phyloP scores from a whole-genome alignment of 2,329 filamentous ascomycete genomes.

The Geosmithia putterillii region DNA sequence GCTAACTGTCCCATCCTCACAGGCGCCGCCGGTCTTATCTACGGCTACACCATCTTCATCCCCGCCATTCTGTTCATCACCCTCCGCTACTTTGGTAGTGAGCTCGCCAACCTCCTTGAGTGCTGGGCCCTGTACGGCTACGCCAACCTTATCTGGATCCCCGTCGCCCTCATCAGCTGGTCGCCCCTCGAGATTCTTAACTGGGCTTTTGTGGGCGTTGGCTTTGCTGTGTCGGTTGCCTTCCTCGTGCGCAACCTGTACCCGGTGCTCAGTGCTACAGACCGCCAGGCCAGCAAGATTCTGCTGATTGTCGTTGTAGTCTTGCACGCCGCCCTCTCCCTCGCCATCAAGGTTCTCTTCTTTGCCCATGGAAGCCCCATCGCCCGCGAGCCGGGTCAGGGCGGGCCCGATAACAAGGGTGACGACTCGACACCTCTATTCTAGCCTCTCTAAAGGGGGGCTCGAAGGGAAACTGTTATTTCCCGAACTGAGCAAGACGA shows the following conservation, averaged over 20 bases:
- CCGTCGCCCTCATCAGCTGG: conserved; percentile 85
- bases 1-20: conserved; percentile 2
- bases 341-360: conserved; percentile 94
- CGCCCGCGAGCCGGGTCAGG: conserved; percentile 18
- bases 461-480: too few species aligned
- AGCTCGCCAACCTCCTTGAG: conserved; percentile 85
- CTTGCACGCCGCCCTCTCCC: conserved; percentile 77
- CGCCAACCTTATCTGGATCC: conserved; percentile 93
- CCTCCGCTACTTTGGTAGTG: conserved; percentile 89
- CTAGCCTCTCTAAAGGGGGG: too few species aligned
- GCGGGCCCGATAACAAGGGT: conserved; percentile 8
- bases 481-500: too few species aligned
- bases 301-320: conserved; percentile 73
- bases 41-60: conserved; percentile 86
- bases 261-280: conserved; percentile 84
- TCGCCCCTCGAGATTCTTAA: conserved; percentile 77
- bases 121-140: conserved; percentile 96
- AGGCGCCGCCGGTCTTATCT: conserved; percentile 83
- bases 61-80: conserved; percentile 78
- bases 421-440: conserved; percentile 9
- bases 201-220: conserved; percentile 83
- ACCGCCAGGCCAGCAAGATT: conserved; percentile 81
- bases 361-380: conserved; percentile 65
- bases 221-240: conserved; percentile 69
- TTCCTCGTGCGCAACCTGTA: conserved; percentile 82